Base-by-base conservation (phyloP, 805 yeast genomes). In the Kodamaea kaohsiungensis region DNA sequence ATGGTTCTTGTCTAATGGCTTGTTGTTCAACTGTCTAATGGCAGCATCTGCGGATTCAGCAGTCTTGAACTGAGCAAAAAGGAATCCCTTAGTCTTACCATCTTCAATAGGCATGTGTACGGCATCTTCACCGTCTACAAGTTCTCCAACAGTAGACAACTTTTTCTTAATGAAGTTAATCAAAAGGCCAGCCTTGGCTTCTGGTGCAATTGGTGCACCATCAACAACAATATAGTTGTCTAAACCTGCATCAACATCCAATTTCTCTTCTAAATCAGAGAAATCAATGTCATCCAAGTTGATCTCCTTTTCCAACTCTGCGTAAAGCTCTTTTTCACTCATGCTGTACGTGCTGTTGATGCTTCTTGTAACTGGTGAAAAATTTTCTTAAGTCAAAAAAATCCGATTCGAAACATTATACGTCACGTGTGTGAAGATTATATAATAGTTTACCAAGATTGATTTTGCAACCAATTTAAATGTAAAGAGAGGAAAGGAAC, bases 151-250 rank as follows among this genome's bases (percentile, higher is more conserved):
- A 59, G 83, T 81, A 48, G 84, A 75, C 66, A 95, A 87, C 52
- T 91, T 80, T 76, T 92, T 93, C 62, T 81, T 83, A 66, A 95
- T 81, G 46, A 96, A 98, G 71, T 90, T 92, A 61, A 86, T 82
- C 67, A 95, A 81, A 55, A 89, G 84, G 53, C 91, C 89, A 50
- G 86, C 89, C 74, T 95, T 95, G 51, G 90, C 70, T 68, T 87
- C 96, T 55, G 98, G 97, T 22, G 96, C 96, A 57, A 91, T 79
- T 61, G 99, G 99, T 9, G 96, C 92, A 48, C 99, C 99, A 69
- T 91, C 98, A 50, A 91, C 88, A 30, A 93, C 89, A 54, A 93
- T 84, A 66, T 84, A 91, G 65, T 83, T 83, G 65, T 89, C 96
- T 54, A 89, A 79, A 51, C 82, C 84, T 53, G 83, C 81, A 50